Percentiles rank a stretch among this genome's conserved stretches.
phyloP scores from a whole-genome alignment of 805 yeast species.

The Blastobotrys muscicola region DNA sequence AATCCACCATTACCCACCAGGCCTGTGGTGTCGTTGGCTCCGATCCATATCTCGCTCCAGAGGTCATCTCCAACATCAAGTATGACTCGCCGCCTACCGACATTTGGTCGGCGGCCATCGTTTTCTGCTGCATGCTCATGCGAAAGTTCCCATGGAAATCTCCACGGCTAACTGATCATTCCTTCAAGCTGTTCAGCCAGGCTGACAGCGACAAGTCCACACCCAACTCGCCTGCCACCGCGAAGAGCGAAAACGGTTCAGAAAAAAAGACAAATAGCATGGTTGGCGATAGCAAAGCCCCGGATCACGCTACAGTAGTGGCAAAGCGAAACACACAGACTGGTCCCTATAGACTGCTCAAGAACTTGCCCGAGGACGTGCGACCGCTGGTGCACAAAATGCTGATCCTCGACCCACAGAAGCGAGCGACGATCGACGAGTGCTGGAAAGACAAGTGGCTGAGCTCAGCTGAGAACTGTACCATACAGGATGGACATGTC shows the following conservation, averaged over 20 bases:
- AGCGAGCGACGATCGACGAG: constrained; percentile 50
- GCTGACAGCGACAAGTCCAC: not conserved
- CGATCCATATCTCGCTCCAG: constrained; percentile 88
- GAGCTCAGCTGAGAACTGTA: constrained; percentile 56
- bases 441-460: constrained; percentile 54
- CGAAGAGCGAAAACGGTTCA: not conserved
- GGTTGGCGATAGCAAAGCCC: not conserved
- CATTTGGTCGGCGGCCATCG: constrained; percentile 87
- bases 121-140: constrained; percentile 84
- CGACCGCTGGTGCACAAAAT: constrained; percentile 53
- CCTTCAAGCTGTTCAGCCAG: constrained; percentile 57
- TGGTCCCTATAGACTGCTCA: constrained; percentile 63
- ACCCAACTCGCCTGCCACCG: not conserved
- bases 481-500: constrained; percentile 27
- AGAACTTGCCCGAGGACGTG: constrained; percentile 60
- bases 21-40: constrained; percentile 82
- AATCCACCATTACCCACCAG: constrained; percentile 59
- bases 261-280: not conserved
- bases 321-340: constrained; percentile 7
- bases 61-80: constrained; percentile 70
- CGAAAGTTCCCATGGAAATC: constrained; percentile 94
- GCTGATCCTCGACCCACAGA: constrained; percentile 54
- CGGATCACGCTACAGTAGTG: not conserved
- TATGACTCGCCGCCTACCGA: constrained; percentile 92
- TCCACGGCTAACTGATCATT: constrained; percentile 70